Evolutionary conservation across 1,284 basidiomycete genomes (phyloP).

Genomic region (Cryptococcus sp.): DNA sequence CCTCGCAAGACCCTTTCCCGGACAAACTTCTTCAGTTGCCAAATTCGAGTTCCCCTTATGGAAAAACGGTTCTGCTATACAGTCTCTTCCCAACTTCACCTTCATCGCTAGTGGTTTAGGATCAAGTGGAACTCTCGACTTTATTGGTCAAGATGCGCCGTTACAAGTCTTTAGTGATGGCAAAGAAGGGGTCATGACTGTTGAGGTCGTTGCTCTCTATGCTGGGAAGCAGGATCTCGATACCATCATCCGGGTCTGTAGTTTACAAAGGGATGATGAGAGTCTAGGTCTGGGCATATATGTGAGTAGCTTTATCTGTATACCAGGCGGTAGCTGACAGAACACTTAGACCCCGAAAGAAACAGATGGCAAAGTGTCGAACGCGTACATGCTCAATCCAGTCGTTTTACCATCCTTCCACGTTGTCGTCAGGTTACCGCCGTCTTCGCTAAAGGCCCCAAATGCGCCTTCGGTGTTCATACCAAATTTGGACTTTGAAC

Average conservation of each 20-base stretch:
- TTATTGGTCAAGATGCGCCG: conserved; percentile 37
- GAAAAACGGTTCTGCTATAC: conserved; percentile 9
- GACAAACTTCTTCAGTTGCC: conserved; percentile 20
- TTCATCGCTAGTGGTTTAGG: conserved; percentile 40
- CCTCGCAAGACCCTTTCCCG: conserved; percentile 32
- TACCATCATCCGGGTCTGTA: conserved; percentile 33
- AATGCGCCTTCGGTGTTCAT: conserved; percentile 12
- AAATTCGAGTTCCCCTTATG: conserved; percentile 32
- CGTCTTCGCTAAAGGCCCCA: conserved; percentile 14
- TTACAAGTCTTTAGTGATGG: conserved; percentile 25
- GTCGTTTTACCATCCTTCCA: conserved; percentile 30
- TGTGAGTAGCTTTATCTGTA: conserved; percentile 22
- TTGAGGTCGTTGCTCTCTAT: conserved; percentile 41
- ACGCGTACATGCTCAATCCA: conserved; percentile 30
- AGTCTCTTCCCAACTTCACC: conserved; percentile 22
- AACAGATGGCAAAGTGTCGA: conserved; percentile 33
- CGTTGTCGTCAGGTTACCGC: conserved; percentile 37
- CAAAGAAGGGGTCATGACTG: conserved; percentile 26
- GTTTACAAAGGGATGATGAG: conserved; percentile 26
- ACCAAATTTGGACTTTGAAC: conserved; percentile 18
- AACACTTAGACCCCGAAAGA: conserved; percentile 25
- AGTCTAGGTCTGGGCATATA: conserved; percentile 42
- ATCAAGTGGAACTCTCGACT: conserved; percentile 38
- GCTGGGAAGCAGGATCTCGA: conserved; percentile 20
- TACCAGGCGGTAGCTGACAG: background rate